A percentile compares a stretch with the other conserved stretches of the same genome.
These are phyloP conservation scores for Nannizzia gypsea DNA, from an alignment of 2,329 filamentous ascomycete species.

Conservation along the genomic window DNA sequence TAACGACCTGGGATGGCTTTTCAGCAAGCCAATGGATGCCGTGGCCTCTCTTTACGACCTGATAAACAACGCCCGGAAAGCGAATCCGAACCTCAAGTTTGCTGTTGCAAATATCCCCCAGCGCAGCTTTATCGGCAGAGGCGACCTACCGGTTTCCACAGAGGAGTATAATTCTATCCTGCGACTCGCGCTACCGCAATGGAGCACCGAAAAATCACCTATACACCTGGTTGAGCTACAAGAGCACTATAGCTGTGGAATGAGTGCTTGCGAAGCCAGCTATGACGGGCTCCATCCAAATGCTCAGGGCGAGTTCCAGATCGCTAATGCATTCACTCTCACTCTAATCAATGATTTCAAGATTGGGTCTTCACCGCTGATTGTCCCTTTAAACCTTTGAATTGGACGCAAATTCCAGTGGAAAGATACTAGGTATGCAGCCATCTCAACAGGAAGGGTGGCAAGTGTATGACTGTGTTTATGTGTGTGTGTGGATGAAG, in stretches of 20 bases:
- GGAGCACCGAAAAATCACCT: background rate
- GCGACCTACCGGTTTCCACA: background rate
- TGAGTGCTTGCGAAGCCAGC: background rate
- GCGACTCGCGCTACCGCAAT: background rate
- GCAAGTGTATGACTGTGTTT: no score
- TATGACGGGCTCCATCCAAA: background rate
- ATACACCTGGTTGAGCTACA: background rate
- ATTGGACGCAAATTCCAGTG: background rate
- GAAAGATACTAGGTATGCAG: background rate
- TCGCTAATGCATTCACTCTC: background rate
- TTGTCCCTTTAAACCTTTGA: background rate
- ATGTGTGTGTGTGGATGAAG: background rate
- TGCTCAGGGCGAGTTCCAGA: background rate
- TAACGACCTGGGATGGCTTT: background rate
- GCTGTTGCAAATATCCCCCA: background rate
- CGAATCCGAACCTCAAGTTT: background rate
- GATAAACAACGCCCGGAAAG: background rate
- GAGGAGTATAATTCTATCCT: background rate
- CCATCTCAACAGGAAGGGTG: background rate
- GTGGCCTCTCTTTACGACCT: background rate
- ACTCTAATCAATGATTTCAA: background rate
- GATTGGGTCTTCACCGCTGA: background rate
- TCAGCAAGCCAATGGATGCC: background rate
- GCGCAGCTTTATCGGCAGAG: background rate
- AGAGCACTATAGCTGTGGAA: background rate